phyloP scores from a whole-genome alignment of 768 basidiomycete genomes.

The Russula emetica region DNA sequence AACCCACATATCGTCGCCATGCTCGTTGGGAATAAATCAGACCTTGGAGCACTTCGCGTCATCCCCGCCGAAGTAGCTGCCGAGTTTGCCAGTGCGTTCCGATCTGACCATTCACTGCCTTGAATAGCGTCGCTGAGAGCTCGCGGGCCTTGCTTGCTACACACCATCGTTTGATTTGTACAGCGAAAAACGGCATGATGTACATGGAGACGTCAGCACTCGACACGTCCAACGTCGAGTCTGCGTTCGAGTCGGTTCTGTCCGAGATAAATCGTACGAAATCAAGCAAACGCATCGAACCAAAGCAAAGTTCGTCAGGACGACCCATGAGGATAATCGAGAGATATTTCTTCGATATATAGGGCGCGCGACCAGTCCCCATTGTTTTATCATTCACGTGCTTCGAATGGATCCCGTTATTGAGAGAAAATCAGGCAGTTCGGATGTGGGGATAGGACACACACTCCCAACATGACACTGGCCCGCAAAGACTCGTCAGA shows the following conservation, averaged over 20 bases:
- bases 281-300: constrained; percentile 90
- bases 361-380: not conserved
- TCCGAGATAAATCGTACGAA: constrained; percentile 97
- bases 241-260: constrained; percentile 95
- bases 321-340: constrained; percentile 1
- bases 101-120: not conserved
- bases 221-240: constrained; percentile 98
- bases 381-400: not conserved
- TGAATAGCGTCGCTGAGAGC: not conserved
- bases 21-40: constrained; percentile 98
- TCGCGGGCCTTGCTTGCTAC: too few species aligned
- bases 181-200: constrained; percentile 81
- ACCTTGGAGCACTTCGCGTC: constrained; percentile 94
- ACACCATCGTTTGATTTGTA: constrained; percentile 30
- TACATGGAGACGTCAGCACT: constrained; percentile 99
- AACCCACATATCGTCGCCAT: constrained; percentile 91
- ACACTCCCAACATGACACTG: not conserved
- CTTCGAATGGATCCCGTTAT: too few species aligned
- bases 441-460: too few species aligned
- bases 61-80: constrained; percentile 98
- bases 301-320: constrained; percentile 37
- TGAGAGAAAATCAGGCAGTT: too few species aligned
- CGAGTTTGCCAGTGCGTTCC: constrained; percentile 72
- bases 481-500: too few species aligned
- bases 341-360: constrained; percentile 15